A percentile compares a stretch with the other conserved stretches of the same genome.
These are phyloP conservation scores for Paraphoma sp. DNA, from an alignment of 2,329 filamentous ascomycete genomes.

Conservation along the genomic window DNA sequence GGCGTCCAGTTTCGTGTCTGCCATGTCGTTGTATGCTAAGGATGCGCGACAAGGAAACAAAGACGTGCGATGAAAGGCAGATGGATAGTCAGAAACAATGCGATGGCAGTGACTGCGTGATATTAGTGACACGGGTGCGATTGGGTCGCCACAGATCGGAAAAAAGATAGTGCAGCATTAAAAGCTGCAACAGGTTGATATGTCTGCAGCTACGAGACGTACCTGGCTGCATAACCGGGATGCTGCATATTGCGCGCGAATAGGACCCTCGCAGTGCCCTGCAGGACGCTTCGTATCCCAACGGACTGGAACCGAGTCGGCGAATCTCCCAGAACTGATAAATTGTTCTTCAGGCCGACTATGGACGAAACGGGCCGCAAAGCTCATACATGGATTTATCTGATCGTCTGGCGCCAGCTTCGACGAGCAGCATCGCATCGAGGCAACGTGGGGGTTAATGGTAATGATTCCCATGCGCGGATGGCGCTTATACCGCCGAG, in stretches of 20 bases:
- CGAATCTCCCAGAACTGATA: neutral
- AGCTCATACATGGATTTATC: too few relatives aligned
- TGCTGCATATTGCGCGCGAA: neutral
- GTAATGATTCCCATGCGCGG: neutral
- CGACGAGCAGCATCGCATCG: neutral
- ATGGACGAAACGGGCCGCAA: too few relatives aligned
- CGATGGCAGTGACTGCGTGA: too few relatives aligned
- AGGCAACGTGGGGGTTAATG: neutral
- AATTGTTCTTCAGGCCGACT: neutral
- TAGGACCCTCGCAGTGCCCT: neutral
- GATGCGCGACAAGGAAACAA: neutral
- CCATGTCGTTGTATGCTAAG: neutral
- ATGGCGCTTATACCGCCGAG: neutral
- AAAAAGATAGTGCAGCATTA: neutral
- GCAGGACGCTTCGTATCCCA: neutral
- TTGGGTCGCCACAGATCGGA: neutral
- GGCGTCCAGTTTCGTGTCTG: constrained; percentile 7
- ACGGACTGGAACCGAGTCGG: neutral
- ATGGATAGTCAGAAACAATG: neutral
- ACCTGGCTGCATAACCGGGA: neutral
- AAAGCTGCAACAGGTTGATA: neutral
- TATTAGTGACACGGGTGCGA: neutral
- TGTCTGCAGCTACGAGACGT: neutral
- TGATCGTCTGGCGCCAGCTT: neutral
- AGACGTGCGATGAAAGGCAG: neutral